These are phyloP conservation scores for Candida sojae DNA, from an alignment of 1,139 yeast genomes.

Conservation along the genomic window DNA sequence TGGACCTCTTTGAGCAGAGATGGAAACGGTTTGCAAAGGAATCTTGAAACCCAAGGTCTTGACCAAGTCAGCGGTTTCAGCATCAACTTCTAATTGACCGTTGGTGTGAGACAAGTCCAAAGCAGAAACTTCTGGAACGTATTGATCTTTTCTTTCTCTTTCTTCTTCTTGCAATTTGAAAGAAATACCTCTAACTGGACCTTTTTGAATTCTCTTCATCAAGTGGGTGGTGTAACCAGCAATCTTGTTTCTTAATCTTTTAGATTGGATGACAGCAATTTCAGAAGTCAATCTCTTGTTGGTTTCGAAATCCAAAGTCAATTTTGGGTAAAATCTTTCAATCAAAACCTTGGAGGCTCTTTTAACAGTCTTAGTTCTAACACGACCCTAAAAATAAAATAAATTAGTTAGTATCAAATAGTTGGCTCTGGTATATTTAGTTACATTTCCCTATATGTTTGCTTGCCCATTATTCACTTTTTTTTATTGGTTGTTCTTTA, in stretches of 20 bases:
- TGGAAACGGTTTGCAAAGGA: constrained; percentile 88
- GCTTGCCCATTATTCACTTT: background rate
- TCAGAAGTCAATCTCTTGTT: constrained; percentile 99
- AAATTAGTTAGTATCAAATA: constrained; percentile 28
- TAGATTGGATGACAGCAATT: constrained; percentile 98
- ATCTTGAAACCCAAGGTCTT: constrained; percentile 95
- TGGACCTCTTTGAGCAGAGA: constrained; percentile 89
- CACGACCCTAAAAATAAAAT: constrained; percentile 72
- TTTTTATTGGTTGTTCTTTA: background rate
- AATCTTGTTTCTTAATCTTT: constrained; percentile 99
- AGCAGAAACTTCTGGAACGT: constrained; percentile 99
- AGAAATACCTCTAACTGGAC: constrained; percentile 99
- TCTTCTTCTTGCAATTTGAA: constrained; percentile 99
- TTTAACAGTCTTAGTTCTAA: constrained; percentile 99
- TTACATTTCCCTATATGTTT: background rate
- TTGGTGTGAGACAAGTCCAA: constrained; percentile 96
- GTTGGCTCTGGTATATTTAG: no score
- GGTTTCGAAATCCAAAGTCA: constrained; percentile 99
- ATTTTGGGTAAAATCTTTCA: constrained; percentile 99
- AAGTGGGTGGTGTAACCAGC: constrained; percentile 99
- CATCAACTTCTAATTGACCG: constrained; percentile 96
- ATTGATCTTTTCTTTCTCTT: constrained; percentile 99
- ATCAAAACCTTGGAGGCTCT: constrained; percentile 99
- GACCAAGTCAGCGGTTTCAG: constrained; percentile 96
- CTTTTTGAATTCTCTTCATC: constrained; percentile 99